phyloP scores from a whole-genome alignment of 2,329 filamentous ascomycete genomes.

The Cadophora malorum region DNA sequence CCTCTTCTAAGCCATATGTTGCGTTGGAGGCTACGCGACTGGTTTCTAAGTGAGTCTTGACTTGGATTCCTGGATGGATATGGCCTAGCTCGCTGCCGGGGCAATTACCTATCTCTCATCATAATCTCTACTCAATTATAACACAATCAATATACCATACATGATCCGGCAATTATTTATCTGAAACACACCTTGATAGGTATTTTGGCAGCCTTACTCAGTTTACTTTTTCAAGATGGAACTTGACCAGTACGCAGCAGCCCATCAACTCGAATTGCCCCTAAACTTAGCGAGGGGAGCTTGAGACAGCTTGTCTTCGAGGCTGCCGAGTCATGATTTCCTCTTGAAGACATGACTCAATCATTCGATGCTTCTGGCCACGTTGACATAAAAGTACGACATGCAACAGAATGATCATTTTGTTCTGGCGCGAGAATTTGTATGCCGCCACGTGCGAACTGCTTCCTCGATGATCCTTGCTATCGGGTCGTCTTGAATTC shows the following conservation, averaged over 20 bases:
- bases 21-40: background rate
- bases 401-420: background rate
- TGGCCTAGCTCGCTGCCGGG: too few species aligned
- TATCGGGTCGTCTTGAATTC: background rate
- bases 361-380: background rate
- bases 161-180: too few species aligned
- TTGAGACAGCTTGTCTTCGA: background rate
- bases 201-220: too few species aligned
- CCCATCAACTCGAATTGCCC: background rate
- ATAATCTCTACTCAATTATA: background rate
- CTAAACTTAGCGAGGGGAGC: background rate
- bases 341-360: background rate
- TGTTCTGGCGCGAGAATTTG: background rate
- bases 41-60: background rate
- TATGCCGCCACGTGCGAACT: background rate
- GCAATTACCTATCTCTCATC: too few species aligned
- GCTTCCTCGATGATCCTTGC: background rate
- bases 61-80: background rate
- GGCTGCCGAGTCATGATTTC: too few species aligned
- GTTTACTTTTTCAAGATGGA: too few species aligned
- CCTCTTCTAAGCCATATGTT: background rate
- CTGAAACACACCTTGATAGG: too few species aligned
- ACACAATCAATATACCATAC: background rate
- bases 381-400: slow-evolving; percentile 11
- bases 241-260: too few species aligned